Base-by-base conservation (phyloP, 768 basidiomycete species). In the Termitomyces sp. region DNA sequence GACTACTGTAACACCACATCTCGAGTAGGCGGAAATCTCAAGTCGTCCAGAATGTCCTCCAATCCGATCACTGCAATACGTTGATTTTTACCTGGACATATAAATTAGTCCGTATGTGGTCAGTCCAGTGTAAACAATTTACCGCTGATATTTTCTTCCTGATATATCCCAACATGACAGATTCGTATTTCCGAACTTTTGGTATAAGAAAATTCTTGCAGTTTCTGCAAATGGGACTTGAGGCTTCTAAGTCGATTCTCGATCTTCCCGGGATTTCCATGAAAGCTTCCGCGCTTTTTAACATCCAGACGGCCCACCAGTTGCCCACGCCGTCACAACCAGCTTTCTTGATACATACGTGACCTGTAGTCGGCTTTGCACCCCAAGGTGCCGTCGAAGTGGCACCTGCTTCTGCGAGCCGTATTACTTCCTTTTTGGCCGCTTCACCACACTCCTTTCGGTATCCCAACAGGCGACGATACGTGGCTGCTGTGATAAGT, bases 401-500 rank as follows among this genome's bases (percentile, higher is more conserved):
- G 44, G 44, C 17, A 45, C 44, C 44, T 10, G 29, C 27, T 29
- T 45, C 44, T 45, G 44, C 44, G 4, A 45, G 44, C 17, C 73
- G 72, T 25, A 49, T n/a, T 17, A 45, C 44, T 45, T 45, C 44
- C 17, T 29, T 45, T 17, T 40, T 50, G 56, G 62, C 53, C 69
- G 73, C 2, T 62, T 61, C 66, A 7, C 73, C 75, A 58, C 78
- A 78, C 32, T 65, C 54, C 37, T 67, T 65, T 61, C 77, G 76
- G 59, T 79, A 80, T 34, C 73, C 68, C 45, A 75, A 72, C 35
- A 80, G 67, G 27, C 73, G 74, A 65, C 73, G 69, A 54, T 75
- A 72, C 34, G 70, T 71, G 11, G 72, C 75, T 5, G 71, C 77
- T 1, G 73, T 70, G 56, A 81, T 75, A 43, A 70, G 68, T 54